Percentiles rank a stretch among this genome's conserved stretches.
Evolutionary conservation across 108 stramenopile species (phyloP).

Genomic region (Aurantiochytrium sp.): DNA sequence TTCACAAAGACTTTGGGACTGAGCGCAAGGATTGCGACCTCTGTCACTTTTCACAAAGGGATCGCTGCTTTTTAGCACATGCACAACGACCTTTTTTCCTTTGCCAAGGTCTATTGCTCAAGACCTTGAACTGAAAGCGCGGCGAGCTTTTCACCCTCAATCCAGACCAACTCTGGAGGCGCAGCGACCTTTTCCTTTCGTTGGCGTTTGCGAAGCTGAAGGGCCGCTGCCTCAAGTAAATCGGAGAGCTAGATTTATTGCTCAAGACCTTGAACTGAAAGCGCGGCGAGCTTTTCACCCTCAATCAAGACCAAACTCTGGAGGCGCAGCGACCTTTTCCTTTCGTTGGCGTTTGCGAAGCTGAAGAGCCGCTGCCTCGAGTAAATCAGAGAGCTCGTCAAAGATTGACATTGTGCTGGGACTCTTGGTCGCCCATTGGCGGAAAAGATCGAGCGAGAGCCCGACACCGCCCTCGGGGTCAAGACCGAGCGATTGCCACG

Average conservation of each 20-base stretch:
- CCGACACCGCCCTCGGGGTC: not conserved
- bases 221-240: not conserved
- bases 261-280: no score
- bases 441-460: not conserved
- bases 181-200: not conserved
- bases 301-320: no score
- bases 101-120: no score
- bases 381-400: not conserved
- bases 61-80: no score
- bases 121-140: no score
- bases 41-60: no score
- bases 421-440: not conserved
- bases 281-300: no score
- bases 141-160: no score
- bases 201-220: not conserved
- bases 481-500: not conserved
- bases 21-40: no score
- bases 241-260: not conserved
- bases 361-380: not conserved
- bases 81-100: no score
- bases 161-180: not conserved
- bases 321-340: not conserved
- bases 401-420: not conserved
- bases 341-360: not conserved
- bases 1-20: no score